phyloP scores from a whole-genome alignment of 768 basidiomycete species.

The Cystobasidium tubakii region DNA sequence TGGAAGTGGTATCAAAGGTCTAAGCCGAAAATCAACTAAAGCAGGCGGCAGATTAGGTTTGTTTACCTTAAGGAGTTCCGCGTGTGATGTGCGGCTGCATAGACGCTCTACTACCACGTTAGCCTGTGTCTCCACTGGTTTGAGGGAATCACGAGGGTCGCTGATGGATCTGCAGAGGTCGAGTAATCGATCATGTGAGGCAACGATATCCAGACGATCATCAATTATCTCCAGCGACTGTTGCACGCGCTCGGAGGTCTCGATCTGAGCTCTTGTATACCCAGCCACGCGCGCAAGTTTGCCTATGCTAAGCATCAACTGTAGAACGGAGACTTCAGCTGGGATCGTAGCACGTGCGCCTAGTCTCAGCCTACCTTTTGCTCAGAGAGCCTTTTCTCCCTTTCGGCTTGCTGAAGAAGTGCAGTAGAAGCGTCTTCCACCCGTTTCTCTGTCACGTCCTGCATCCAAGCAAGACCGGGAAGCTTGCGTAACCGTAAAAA shows the following conservation, averaged over 20 bases:
- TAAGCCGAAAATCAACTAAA: too few species aligned
- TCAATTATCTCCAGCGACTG: slow-evolving; percentile 62
- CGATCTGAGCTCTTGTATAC: slow-evolving; percentile 52
- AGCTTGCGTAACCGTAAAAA: slow-evolving; percentile 63
- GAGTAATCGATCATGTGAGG: slow-evolving; percentile 67
- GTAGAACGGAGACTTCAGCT: not conserved
- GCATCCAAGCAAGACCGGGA: slow-evolving; percentile 67
- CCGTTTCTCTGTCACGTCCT: slow-evolving; percentile 67
- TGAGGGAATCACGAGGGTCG: slow-evolving; percentile 32
- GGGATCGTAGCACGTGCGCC: not conserved
- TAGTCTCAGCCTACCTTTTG: slow-evolving; percentile 62
- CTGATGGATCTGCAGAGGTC: slow-evolving; percentile 57
- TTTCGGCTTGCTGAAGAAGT: slow-evolving; percentile 60
- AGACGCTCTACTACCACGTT: slow-evolving; percentile 1
- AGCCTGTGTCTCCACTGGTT: slow-evolving; percentile 24
- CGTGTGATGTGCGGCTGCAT: slow-evolving; percentile 27
- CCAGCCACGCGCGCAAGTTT: slow-evolving; percentile 74
- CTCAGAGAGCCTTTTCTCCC: slow-evolving; percentile 59
- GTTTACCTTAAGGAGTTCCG: slow-evolving; percentile 51
- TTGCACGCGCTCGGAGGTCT: slow-evolving; percentile 53
- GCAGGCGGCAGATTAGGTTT: too few species aligned
- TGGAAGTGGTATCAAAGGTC: not conserved
- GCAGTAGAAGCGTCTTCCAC: slow-evolving; percentile 63
- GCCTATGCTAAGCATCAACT: slow-evolving; percentile 87
- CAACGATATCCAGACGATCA: slow-evolving; percentile 76